Evolutionary conservation across 805 yeast genomes (phyloP), one percentile per base, ranked within the genome.

Genomic region (Soucietia sequanensis): DNA sequence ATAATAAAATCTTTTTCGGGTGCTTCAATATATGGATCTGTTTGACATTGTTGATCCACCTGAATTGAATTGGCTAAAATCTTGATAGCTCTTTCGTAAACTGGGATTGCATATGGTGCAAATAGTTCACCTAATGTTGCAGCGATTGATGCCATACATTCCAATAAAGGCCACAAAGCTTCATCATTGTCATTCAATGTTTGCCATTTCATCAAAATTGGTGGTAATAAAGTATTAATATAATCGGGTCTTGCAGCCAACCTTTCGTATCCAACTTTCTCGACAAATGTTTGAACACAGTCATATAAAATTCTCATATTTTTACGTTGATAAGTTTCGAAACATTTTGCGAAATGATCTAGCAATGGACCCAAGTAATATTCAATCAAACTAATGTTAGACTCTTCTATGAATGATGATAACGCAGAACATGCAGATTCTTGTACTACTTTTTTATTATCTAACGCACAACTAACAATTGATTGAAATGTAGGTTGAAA

Each of bases 1-100:
- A 91, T 88, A 39, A 87, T 74, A 49, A 90, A 89, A 58, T 90
- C 97, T 52, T 83, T 85, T 52, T 93, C 97, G 0, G 96, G 95
- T 1, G 84, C 78, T 18, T 76, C 80, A 31, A 80, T 68, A 8
- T 68, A 66, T 6, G 93, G 89, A 52, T 88, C 82, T 15, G 74
- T 69, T 21, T 75, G 75, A 23, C 82, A 75, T 42, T 78, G 69
- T 46, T 74, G 78, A 41, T 81, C 88, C 44, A 77, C 66, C 34
- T 81, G 80, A 7, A 91, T 73, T 50, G 88, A 82, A 37, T 75
- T 74, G 19, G 75, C 64, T 33, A 93, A 65, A 30, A 93, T 85
- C 37, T 78, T 70, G 34, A 80, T 62, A 1, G 95, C 87, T 46
- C 98, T 71, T 50, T 76, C 76, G 55, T 87, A 93, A 8, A 90